Conservation (phyloP, 257 asterid genomes). For the Cordia subcordata region DNA sequence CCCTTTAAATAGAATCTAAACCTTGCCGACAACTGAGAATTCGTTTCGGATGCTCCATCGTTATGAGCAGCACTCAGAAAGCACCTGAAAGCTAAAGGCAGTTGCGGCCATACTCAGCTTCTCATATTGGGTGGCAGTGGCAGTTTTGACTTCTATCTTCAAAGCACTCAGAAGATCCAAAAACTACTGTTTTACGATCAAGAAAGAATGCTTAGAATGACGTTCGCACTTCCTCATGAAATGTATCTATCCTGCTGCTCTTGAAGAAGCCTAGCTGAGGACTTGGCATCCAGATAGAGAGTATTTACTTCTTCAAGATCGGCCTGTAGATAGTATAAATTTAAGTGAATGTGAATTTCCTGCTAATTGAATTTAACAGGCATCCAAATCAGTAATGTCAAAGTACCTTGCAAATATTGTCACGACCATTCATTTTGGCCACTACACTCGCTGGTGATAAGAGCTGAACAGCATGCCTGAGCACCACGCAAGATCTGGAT, state of each 20-base stretch:
- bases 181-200: no score
- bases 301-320: conserved; percentile 85
- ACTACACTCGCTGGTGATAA: conserved; percentile 86
- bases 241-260: conserved; percentile 95
- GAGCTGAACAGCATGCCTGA: conserved; percentile 85
- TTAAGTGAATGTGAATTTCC: not conserved
- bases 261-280: conserved; percentile 84
- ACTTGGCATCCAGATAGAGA: conserved; percentile 81
- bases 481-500: conserved; percentile 4
- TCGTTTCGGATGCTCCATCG: no score
- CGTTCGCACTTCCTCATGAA: conserved; percentile 27
- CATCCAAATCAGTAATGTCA: not conserved
- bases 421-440: conserved; percentile 85
- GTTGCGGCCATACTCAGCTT: no score
- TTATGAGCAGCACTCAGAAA: no score
- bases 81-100: no score
- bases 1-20: no score
- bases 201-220: no score
- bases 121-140: no score
- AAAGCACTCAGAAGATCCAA: not conserved
- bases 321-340: conserved; percentile 37
- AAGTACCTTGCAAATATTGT: conserved; percentile 81
- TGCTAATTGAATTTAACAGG: not conserved
- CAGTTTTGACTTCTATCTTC: not conserved
- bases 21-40: no score